A percentile compares a stretch with the other conserved stretches of the same genome.
Conservation (phyloP, 345 rosid genomes). For the Pugionium dolabratum region DNA sequence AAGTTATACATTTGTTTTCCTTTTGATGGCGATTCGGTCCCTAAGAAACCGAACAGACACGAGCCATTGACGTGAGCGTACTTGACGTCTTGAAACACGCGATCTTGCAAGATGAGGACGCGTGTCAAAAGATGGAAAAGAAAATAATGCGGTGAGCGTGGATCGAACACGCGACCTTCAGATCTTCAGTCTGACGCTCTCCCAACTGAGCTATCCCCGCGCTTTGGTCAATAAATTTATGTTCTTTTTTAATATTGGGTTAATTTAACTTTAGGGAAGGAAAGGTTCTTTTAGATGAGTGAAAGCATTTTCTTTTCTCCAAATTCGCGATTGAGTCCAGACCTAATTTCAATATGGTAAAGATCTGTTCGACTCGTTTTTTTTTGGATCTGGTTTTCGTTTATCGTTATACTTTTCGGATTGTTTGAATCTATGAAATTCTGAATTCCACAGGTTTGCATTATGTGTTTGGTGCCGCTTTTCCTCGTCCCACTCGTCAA, state of each 20-base stretch:
- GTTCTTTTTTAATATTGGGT: too few relatives aligned
- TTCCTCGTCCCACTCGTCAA: slow-evolving; percentile 92
- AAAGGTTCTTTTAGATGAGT: too few relatives aligned
- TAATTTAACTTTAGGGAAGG: too few relatives aligned
- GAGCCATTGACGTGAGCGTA: too few relatives aligned
- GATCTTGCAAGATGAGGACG: too few relatives aligned
- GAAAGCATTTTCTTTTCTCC: slow-evolving; percentile 2
- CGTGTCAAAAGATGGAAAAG: too few relatives aligned
- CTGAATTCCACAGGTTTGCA: slow-evolving; percentile 49
- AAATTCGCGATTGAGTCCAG: slow-evolving; percentile 1
- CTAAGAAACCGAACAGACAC: too few relatives aligned
- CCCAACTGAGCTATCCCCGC: slow-evolving; percentile 82
- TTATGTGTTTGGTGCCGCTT: slow-evolving; percentile 75
- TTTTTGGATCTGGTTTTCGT: neutral
- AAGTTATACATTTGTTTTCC: too few relatives aligned
- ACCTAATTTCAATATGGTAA: slow-evolving; percentile 40
- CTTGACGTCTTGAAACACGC: too few relatives aligned
- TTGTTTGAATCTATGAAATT: slow-evolving; percentile 1
- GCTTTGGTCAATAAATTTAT: neutral
- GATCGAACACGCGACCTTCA: slow-evolving; percentile 98
- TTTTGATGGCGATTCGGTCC: too few relatives aligned
- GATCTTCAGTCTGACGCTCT: slow-evolving; percentile 99
- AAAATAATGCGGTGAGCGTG: slow-evolving; percentile 72
- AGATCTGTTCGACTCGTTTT: slow-evolving; percentile 14
- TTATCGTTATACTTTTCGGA: neutral